Evolutionary conservation across 306 rosid genomes (phyloP).

Genomic region (Vigna hirtella): DNA sequence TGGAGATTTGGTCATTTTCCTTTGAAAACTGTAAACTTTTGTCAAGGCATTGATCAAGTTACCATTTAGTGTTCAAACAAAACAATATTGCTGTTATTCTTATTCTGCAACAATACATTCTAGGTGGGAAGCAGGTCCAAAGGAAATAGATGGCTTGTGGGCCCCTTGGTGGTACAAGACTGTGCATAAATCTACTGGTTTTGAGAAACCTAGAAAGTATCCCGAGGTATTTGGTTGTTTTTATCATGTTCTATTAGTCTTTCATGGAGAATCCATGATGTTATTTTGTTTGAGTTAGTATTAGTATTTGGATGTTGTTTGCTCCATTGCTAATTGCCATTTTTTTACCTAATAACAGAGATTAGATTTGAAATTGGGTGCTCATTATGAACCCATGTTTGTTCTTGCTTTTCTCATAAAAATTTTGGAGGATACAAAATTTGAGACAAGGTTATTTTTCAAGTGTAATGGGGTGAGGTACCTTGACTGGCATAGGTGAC

Average conservation of each 20-base stretch:
- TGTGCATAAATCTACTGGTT: slow-evolving; percentile 70
- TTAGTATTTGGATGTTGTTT: background rate
- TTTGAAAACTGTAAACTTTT: slow-evolving; percentile 3
- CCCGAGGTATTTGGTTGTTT: slow-evolving; percentile 59
- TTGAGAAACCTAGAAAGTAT: slow-evolving; percentile 58
- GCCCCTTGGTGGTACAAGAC: slow-evolving; percentile 85
- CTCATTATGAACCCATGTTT: background rate
- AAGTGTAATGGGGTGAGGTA: background rate
- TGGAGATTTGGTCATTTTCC: background rate
- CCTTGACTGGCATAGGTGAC: background rate
- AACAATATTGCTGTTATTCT: background rate
- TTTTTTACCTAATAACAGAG: background rate
- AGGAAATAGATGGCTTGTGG: slow-evolving; percentile 81
- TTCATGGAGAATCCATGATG: background rate
- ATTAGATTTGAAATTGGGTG: slow-evolving; percentile 8
- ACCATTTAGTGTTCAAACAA: slow-evolving; percentile 9
- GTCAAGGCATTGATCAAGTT: background rate
- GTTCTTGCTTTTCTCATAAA: slow-evolving; percentile 8
- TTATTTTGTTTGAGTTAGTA: background rate
- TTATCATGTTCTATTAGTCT: slow-evolving; percentile 16
- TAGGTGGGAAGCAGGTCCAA: slow-evolving; percentile 91
- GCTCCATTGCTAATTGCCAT: background rate
- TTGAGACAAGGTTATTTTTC: background rate
- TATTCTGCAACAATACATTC: slow-evolving; percentile 25
- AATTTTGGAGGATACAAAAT: background rate